Base-by-base conservation (phyloP, 2,329 filamentous ascomycete species). In the Beauveria rudraprayagi region DNA sequence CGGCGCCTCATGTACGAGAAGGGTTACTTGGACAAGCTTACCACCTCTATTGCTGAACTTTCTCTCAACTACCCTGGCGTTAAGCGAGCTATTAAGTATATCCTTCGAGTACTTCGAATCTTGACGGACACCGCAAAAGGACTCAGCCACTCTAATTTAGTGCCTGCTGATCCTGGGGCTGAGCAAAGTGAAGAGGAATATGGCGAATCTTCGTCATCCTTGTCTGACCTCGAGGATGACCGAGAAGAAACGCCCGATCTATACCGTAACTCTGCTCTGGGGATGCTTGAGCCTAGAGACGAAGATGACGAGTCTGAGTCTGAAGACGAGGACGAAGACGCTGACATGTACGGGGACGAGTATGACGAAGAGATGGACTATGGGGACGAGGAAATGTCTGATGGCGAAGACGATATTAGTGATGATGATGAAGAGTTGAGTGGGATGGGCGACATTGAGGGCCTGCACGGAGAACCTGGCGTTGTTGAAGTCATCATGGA, bases 1-100 rank as follows among this genome's bases (percentile, higher is more conserved):
- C 88, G 91, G 40, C 91, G 92, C 66, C 86, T 97, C 63, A 99
- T 99, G 94, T 97, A 96, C 68, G 94, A 99, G 76, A 99, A 97
- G 77, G 92, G 95, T 61, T 96, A 94, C 71, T 87, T 97, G 63
- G 84, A 90, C 26, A 89, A 93, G 53, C 77, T 99, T 62, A 97
- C 94, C 2, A 85, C 87, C 14, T 96, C 95, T 1, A 92, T 99
- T 67, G 91, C 94, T 19, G 95, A 99, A 68, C 89, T 99, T 63
- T 94, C 97, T 71, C 83, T 99, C 63, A 96, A 95, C 67, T 97
- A 95, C 73, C 92, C 93, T 0, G 89, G 90, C 28, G 90, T 95
- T 17, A 96, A 96, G 77, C 86, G 92, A 52, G 92, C 92, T 16
- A 91, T 99, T 69, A 99, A 97, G 76, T 95, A 96, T 73, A 96